These are phyloP conservation scores for Litsea cubeba DNA, from an alignment of 164 flowering plant genomes.

Conservation along the genomic window DNA sequence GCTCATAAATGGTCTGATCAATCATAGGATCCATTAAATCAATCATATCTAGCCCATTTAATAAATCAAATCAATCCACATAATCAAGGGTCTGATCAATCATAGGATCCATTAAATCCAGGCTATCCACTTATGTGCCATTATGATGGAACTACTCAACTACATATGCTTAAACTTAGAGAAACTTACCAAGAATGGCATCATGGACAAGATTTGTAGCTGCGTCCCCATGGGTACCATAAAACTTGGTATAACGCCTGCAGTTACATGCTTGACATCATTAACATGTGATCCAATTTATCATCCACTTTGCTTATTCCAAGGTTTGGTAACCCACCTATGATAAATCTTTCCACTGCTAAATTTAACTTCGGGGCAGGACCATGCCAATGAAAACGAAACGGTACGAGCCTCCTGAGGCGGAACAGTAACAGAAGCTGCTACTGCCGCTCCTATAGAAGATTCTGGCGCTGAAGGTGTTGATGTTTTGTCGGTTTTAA, in stretches of 20 bases:
- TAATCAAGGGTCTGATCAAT: too few relatives aligned
- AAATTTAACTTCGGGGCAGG: conserved; percentile 72
- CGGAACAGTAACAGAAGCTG: conserved; percentile 66
- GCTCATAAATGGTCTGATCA: too few relatives aligned
- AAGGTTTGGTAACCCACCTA: conserved; percentile 35
- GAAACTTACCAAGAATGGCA: conserved; percentile 67
- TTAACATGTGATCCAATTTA: not conserved
- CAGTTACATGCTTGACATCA: conserved; percentile 9
- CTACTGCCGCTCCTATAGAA: conserved; percentile 81
- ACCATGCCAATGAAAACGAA: conserved; percentile 89
- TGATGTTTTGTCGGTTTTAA: conserved; percentile 30
- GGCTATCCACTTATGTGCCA: not conserved
- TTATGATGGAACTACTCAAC: not conserved
- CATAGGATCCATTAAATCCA: too few relatives aligned
- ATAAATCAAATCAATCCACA: too few relatives aligned
- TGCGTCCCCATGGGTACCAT: conserved; percentile 62
- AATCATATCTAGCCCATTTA: too few relatives aligned
- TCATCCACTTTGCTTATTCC: not conserved
- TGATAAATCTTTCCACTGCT: conserved; percentile 59
- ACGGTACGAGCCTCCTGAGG: conserved; percentile 48
- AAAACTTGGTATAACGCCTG: conserved; percentile 96
- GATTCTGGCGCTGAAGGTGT: conserved; percentile 66
- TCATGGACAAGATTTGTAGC: conserved; percentile 80
- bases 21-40: too few relatives aligned
- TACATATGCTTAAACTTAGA: not conserved